Conservation (phyloP, 2,329 filamentous ascomycete genomes). For the Aotearoamyces nothofagi region DNA sequence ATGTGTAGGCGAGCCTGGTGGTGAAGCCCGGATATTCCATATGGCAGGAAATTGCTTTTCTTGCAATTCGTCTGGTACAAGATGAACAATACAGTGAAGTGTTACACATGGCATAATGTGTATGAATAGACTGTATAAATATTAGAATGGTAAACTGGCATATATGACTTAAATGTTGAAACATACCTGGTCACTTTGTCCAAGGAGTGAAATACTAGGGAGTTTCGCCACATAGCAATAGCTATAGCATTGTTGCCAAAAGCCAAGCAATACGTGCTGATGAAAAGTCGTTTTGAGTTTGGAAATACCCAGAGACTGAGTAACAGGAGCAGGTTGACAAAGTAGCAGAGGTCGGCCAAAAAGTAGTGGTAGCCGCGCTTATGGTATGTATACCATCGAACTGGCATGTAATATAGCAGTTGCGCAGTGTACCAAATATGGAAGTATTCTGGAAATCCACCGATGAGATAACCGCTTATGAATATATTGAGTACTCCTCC, state of each 20-base stretch:
- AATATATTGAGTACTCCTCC: slow-evolving; percentile 95
- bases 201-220: slow-evolving; percentile 93
- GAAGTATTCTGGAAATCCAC: slow-evolving; percentile 71
- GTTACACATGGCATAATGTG: slow-evolving; percentile 97
- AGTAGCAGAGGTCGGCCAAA: slow-evolving; percentile 93
- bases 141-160: neutral
- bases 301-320: slow-evolving; percentile 86
- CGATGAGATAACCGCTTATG: slow-evolving; percentile 86
- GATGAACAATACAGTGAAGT: slow-evolving; percentile 81
- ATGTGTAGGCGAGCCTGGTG: slow-evolving; percentile 58
- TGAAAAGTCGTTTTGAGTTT: slow-evolving; percentile 77
- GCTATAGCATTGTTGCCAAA: slow-evolving; percentile 96
- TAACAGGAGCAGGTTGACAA: slow-evolving; percentile 78
- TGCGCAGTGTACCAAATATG: slow-evolving; percentile 86
- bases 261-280: slow-evolving; percentile 79
- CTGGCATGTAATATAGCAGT: slow-evolving; percentile 90
- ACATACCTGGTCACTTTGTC: slow-evolving; percentile 82
- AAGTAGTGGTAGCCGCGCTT: slow-evolving; percentile 93
- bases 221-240: slow-evolving; percentile 99
- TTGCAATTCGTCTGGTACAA: slow-evolving; percentile 52
- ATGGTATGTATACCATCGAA: slow-evolving; percentile 84
- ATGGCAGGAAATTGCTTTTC: slow-evolving; percentile 67
- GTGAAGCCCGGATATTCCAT: slow-evolving; percentile 58
- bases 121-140: slow-evolving; percentile 61
- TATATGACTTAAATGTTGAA: neutral